Evolutionary conservation across 2,329 filamentous ascomycete genomes (phyloP), one percentile per base, ranked within the genome.

Genomic region (Bipolaris sorokiniana): DNA sequence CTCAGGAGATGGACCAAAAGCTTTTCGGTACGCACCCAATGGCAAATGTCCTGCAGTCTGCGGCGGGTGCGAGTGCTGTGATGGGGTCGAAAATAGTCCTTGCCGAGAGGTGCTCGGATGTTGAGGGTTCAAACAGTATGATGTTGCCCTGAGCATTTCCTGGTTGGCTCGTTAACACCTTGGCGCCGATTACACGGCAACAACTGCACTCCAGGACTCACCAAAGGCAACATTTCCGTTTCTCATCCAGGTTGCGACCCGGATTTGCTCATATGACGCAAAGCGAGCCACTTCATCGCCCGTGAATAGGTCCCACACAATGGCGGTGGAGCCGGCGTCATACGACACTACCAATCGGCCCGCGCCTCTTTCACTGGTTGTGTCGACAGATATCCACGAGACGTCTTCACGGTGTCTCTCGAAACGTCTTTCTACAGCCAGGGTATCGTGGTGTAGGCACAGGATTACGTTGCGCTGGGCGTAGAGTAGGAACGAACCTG

Each of bases 171-270:
- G 54, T 68, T 54, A 68, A 62, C 49, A 54, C 37, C 20, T 31
- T 31, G 28, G 28, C 28, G 31, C 33, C n/a, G 22, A 45, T 23
- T 37, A 38, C 47, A 13, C 42, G 20, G 55, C 53, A 45, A 41
- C 20, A 51, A 31, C 34, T 40, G 6, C 22, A 15, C 20, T n/a
- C 26, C 16, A 33, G 31, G n/a, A 67, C 88, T 77, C 83, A 97
- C 94, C 95, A 81, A 98, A 98, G 36, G 92, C 94, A 65, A 99
- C 89, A 78, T 97, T 96, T 52, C 95, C 95, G 78, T 97, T 97
- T 42, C 89, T 86, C 93, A 99, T 97, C 92, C 95, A 99, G 11
- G 90, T 84, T 36, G 93, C 94, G 28, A 91, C 89, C 20, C 88
- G 88, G 62, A 98, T 84, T 64, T 90, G 86, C 71, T 96, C 92